Base-by-base conservation (phyloP, 2,329 filamentous ascomycete species). In the Trematosphaeria pertusa region DNA sequence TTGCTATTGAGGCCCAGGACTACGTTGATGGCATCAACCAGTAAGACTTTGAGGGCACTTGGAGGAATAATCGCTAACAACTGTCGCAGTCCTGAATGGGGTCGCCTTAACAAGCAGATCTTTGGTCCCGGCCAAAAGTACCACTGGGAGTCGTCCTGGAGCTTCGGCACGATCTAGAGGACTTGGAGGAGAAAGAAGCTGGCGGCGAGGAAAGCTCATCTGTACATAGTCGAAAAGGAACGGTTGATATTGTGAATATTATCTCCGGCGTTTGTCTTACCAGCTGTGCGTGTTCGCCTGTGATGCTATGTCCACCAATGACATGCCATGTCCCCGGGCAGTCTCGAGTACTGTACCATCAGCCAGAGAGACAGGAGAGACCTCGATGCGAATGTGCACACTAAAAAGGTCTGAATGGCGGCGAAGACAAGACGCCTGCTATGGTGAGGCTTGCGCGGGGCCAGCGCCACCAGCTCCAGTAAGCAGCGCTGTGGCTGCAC, bases 21-120 rank as follows among this genome's bases (percentile, higher is more conserved):
- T 69, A 67, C 39, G 63, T 67, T 14, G 63, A 69, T 37, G 65
- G 64, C 14, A 67, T 69, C 54, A 69, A 67, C 49, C 64, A 69
- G 65, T 69, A 49, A 59, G 65, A 65, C 15, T 37, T 28, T 24
- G 18, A 18, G 36, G 34, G 33, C 31, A 43, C 37, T 37, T 22
- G 38, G 15, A 4, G 10, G 14, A 6, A 30, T 42, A 20, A 32
- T 42, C 20, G 49, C 63, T 68, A 52, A 67, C 43, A 4, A 9
- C 42, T 38, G 50, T 42, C 50, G 47, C 50, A 69, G 65, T 50
- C 65, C 65, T 20, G 65, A 69, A 48, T 69, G 65, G 65, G 61
- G 62, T 42, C 63, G 65, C 32, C 44, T 67, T 31, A 44, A 47
- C 32, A 59, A 67, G 56, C 65, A 69, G 52, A 58, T 67, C 34